A percentile compares a stretch with the other conserved stretches of the same genome.
These are phyloP conservation scores for Amphicarpaea edgeworthii DNA, from an alignment of 306 rosid genomes.

Conservation along the genomic window DNA sequence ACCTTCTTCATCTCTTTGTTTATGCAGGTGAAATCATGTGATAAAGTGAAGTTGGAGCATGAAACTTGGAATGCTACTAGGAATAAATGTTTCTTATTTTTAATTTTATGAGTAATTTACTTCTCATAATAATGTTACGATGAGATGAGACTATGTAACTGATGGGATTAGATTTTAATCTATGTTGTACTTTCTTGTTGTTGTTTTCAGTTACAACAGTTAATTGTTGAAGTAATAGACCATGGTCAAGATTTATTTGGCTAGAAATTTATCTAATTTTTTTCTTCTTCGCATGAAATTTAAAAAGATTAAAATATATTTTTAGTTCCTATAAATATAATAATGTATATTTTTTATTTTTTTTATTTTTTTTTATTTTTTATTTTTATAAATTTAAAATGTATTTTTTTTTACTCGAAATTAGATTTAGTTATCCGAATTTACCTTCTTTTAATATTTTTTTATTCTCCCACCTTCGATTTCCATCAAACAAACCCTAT, in stretches of 20 bases:
- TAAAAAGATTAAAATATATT: too few species aligned
- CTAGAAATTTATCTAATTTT: background rate
- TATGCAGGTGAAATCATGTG: slow-evolving; percentile 68
- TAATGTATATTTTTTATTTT: too few species aligned
- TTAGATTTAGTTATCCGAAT: too few species aligned
- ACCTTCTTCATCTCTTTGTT: background rate
- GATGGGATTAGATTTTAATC: background rate
- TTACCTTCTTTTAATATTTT: too few species aligned
- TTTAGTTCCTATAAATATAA: too few species aligned
- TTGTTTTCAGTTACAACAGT: background rate
- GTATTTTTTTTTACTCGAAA: too few species aligned
- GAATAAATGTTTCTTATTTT: slow-evolving; percentile 43
- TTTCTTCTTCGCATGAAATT: background rate
- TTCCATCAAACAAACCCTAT: too few species aligned
- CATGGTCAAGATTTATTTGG: background rate
- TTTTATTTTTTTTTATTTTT: too few species aligned
- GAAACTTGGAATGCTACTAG: slow-evolving; percentile 1
- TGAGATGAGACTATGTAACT: background rate
- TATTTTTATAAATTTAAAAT: too few species aligned
- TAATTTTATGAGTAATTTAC: background rate
- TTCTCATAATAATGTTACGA: slow-evolving; percentile 38
- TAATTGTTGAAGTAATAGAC: background rate
- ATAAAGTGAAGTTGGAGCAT: slow-evolving; percentile 33
- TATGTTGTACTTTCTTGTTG: background rate
- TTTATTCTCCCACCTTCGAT: too few species aligned